phyloP scores from a whole-genome alignment of 352 stramenopile species.

The Phytophthora constricta region DNA sequence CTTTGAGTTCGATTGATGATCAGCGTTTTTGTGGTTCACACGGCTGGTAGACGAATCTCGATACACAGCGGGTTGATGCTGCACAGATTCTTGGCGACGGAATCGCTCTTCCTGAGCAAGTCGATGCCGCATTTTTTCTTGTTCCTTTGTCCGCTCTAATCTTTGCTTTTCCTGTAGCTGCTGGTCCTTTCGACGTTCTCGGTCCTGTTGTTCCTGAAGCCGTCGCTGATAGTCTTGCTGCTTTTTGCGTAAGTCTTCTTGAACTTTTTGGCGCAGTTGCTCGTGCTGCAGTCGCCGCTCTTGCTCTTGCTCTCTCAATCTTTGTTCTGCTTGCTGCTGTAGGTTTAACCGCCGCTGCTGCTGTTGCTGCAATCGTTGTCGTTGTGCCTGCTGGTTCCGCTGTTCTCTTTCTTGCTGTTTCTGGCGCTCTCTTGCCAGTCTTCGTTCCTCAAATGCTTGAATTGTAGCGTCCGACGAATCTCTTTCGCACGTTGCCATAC shows the following conservation, averaged over 20 bases:
- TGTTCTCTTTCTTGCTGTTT: conserved; percentile 18
- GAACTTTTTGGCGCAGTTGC: conserved; percentile 26
- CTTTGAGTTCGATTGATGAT: not conserved
- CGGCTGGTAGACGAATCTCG: not conserved
- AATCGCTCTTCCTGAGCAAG: conserved; percentile 8
- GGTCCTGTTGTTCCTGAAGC: conserved; percentile 27
- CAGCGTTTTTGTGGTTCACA: not conserved
- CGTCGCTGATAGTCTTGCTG: conserved; percentile 41
- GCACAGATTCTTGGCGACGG: not conserved
- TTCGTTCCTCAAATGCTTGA: conserved; percentile 37
- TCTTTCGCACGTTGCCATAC: not conserved
- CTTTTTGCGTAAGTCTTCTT: conserved; percentile 30
- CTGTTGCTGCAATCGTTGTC: conserved; percentile 25
- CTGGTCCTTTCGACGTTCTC: conserved; percentile 32
- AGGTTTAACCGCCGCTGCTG: conserved; percentile 14
- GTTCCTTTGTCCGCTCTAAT: conserved; percentile 20
- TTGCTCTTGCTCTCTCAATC: conserved; percentile 17
- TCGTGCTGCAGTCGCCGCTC: conserved; percentile 29
- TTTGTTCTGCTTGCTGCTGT: conserved; percentile 10
- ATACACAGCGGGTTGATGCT: not conserved
- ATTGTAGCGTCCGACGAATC: conserved; percentile 35
- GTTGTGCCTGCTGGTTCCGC: conserved; percentile 12
- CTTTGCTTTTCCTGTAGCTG: conserved; percentile 23
- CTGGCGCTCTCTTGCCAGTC: conserved; percentile 35
- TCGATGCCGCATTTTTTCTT: conserved; percentile 31